These are phyloP conservation scores for Pisolithus microcarpus DNA, from an alignment of 768 basidiomycete genomes.

Conservation along the genomic window DNA sequence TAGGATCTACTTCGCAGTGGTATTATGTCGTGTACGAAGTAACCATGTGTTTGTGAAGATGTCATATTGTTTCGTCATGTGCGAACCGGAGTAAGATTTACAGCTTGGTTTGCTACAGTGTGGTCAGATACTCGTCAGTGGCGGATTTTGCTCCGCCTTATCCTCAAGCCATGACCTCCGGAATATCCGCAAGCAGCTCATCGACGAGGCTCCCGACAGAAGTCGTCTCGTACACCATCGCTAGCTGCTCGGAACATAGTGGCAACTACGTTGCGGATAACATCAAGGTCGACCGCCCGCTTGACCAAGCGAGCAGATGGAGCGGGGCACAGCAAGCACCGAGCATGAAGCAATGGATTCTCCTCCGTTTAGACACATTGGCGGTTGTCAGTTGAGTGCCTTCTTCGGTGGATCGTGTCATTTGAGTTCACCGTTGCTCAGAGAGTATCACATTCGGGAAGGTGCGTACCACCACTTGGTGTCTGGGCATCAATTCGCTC, in stretches of 20 bases:
- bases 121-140: background rate
- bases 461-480: slow-evolving; percentile 31
- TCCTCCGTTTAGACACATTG: slow-evolving; percentile 53
- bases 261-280: slow-evolving; percentile 64
- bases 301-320: slow-evolving; percentile 67
- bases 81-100: too few species aligned
- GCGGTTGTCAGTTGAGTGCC: slow-evolving; percentile 58
- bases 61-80: too few species aligned
- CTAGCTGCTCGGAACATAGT: slow-evolving; percentile 62
- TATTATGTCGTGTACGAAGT: background rate
- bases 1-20: background rate
- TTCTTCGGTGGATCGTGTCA: background rate
- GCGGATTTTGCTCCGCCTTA: background rate
- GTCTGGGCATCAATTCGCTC: slow-evolving; percentile 9
- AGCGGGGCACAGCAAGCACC: slow-evolving; percentile 56
- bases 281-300: slow-evolving; percentile 56
- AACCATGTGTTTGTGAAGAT: too few species aligned
- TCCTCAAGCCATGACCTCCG: background rate
- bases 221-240: slow-evolving; percentile 45
- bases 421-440: slow-evolving; percentile 19
- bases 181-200: slow-evolving; percentile 4
- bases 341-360: slow-evolving; percentile 61
- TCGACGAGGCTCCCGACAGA: slow-evolving; percentile 9
- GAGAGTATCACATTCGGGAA: slow-evolving; percentile 78
- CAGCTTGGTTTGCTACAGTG: too few species aligned